phyloP scores from a whole-genome alignment of 2,329 filamentous ascomycete genomes.

The Talaromyces sp. region DNA sequence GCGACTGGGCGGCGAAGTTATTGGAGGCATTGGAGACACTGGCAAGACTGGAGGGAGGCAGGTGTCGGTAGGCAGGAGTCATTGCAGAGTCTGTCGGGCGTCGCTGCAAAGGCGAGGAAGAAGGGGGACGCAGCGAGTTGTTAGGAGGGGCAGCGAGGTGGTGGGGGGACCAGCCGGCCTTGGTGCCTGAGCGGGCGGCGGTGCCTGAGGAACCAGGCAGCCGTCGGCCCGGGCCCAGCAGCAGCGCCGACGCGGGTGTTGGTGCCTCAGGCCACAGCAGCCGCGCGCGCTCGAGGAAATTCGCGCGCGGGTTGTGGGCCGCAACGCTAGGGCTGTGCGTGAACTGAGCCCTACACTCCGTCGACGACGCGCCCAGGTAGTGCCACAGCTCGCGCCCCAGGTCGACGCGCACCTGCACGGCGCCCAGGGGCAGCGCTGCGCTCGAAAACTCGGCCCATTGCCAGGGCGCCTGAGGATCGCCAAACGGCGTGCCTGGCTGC shows the following conservation, averaged over 20 bases:
- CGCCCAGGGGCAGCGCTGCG: conserved; percentile 52
- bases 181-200: conserved; percentile 14
- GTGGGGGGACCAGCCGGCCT: conserved; percentile 19
- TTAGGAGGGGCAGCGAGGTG: conserved; percentile 18
- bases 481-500: conserved; percentile 61
- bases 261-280: conserved; percentile 12
- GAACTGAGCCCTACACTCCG: conserved; percentile 85
- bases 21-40: conserved; percentile 3
- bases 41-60: conserved; percentile 17
- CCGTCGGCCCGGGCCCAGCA: conserved; percentile 14
- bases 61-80: conserved; percentile 39
- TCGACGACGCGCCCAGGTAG: conserved; percentile 80
- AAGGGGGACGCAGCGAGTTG: conserved; percentile 15
- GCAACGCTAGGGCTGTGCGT: conserved; percentile 64
- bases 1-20: conserved; percentile 2
- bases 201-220: background rate
- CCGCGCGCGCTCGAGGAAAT: conserved; percentile 47
- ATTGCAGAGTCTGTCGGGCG: conserved; percentile 34
- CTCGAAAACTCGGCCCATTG: conserved; percentile 77
- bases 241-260: conserved; percentile 17
- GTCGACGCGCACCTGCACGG: conserved; percentile 61
- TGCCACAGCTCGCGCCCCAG: conserved; percentile 64
- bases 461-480: conserved; percentile 51
- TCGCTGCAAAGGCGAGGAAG: conserved; percentile 15
- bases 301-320: conserved; percentile 44